Conservation (phyloP, 257 asterid genomes). For the Capsicum baccatum region DNA sequence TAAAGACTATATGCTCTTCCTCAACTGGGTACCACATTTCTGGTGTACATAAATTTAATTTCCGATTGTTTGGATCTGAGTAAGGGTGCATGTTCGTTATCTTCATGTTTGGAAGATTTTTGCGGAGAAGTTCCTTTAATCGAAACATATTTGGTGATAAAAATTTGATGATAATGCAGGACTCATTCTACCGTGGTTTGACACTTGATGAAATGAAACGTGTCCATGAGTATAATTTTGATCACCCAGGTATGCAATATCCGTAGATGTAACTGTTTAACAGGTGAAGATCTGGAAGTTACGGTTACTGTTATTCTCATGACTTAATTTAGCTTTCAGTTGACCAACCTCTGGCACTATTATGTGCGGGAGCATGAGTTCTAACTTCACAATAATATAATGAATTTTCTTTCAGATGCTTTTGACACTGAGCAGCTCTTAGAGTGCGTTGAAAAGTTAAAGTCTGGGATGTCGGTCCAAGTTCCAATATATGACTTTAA, state of each 20-base stretch:
- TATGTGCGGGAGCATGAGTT: constrained; percentile 24
- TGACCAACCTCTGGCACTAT: constrained; percentile 8
- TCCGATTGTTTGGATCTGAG: background rate
- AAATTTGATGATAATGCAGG: constrained; percentile 53
- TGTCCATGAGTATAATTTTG: constrained; percentile 94
- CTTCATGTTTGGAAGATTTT: background rate
- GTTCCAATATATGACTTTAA: constrained; percentile 95
- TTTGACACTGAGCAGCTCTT: constrained; percentile 98
- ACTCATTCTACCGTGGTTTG: constrained; percentile 95
- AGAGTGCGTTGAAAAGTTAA: constrained; percentile 79
- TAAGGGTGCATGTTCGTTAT: background rate
- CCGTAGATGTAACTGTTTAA: constrained; percentile 18
- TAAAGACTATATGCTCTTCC: background rate
- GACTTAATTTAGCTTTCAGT: background rate
- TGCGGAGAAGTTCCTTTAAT: background rate
- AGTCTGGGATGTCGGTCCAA: constrained; percentile 75
- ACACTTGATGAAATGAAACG: constrained; percentile 74
- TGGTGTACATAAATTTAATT: background rate
- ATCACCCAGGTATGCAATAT: constrained; percentile 81
- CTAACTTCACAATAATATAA: constrained; percentile 24
- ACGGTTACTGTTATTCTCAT: no score
- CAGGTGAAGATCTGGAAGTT: background rate
- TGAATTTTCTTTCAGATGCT: constrained; percentile 68
- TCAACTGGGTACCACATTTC: background rate
- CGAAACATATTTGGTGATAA: background rate